Evolutionary conservation across 768 basidiomycete genomes (phyloP).

Genomic region (Daedaleopsis nitida): DNA sequence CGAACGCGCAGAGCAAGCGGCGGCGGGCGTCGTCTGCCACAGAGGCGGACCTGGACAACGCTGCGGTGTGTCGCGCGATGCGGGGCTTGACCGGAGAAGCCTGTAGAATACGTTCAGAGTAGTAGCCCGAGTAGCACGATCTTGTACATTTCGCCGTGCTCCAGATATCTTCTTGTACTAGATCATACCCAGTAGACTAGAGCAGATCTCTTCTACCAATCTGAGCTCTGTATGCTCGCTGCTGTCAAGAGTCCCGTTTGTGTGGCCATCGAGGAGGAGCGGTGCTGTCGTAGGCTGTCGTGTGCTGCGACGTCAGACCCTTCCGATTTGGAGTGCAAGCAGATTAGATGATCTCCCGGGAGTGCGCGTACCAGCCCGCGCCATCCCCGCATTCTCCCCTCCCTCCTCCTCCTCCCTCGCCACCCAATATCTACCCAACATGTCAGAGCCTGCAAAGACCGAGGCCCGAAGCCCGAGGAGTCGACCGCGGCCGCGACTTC

Average conservation of each 20-base stretch:
- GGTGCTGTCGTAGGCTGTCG: neutral
- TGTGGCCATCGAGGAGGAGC: too few relatives aligned
- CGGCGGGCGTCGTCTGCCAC: neutral
- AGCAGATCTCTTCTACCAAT: too few relatives aligned
- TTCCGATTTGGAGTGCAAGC: constrained; percentile 19
- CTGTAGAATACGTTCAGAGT: neutral
- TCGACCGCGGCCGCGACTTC: constrained; percentile 72
- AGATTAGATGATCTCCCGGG: constrained; percentile 17
- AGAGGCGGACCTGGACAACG: constrained; percentile 18
- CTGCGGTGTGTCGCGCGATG: constrained; percentile 34
- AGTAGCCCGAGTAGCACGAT: neutral
- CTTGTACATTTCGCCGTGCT: too few relatives aligned
- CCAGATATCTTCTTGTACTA: too few relatives aligned
- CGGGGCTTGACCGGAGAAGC: constrained; percentile 59
- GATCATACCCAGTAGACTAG: too few relatives aligned
- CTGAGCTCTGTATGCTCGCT: too few relatives aligned
- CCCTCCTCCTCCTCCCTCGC: constrained; percentile 3
- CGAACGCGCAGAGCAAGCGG: neutral
- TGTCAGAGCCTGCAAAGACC: constrained; percentile 17
- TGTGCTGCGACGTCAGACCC: too few relatives aligned
- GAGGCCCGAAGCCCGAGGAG: constrained; percentile 36
- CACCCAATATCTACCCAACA: constrained; percentile 5
- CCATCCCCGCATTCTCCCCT: constrained; percentile 1
- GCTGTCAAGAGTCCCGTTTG: too few relatives aligned
- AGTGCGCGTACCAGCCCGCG: constrained; percentile 2